Percentiles rank a stretch among this genome's conserved stretches.
Evolutionary conservation across 2,329 filamentous ascomycete species (phyloP).

Genomic region (Scorias spongiosa): DNA sequence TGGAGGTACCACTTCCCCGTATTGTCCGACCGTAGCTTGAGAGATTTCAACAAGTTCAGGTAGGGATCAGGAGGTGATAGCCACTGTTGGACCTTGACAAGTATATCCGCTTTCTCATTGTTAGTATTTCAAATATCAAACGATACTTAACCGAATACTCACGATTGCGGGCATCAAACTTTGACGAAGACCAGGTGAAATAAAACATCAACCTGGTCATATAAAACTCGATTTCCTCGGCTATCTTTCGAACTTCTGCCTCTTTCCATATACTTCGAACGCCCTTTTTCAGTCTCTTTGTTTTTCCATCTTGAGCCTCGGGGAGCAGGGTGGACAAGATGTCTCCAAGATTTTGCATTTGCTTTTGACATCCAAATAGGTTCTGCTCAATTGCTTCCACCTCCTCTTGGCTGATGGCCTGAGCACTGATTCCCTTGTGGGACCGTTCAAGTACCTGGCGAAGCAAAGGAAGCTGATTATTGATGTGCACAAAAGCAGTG

Average conservation of each 20-base stretch:
- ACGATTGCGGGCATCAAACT: constrained; percentile 1
- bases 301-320: neutral
- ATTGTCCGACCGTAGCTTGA: constrained; percentile 3
- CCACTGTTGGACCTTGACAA: constrained; percentile 8
- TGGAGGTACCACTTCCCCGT: constrained; percentile 5
- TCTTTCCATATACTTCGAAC: neutral
- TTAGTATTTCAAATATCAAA: neutral
- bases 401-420: neutral
- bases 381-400: neutral
- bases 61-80: constrained; percentile 8
- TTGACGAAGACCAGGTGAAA: constrained; percentile 1
- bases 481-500: neutral
- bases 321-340: neutral
- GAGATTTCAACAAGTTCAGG: constrained; percentile 4
- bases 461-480: constrained; percentile 1
- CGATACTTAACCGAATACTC: neutral
- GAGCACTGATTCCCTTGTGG: neutral
- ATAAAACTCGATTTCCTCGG: neutral
- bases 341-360: neutral
- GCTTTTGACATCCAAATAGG: neutral
- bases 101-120: constrained; percentile 4
- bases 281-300: neutral
- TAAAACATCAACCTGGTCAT: constrained; percentile 1
- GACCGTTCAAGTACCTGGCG: neutral
- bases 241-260: neutral